These are phyloP conservation scores for Xylariaceae sp. DNA, from an alignment of 2,329 filamentous ascomycete species.

Conservation along the genomic window DNA sequence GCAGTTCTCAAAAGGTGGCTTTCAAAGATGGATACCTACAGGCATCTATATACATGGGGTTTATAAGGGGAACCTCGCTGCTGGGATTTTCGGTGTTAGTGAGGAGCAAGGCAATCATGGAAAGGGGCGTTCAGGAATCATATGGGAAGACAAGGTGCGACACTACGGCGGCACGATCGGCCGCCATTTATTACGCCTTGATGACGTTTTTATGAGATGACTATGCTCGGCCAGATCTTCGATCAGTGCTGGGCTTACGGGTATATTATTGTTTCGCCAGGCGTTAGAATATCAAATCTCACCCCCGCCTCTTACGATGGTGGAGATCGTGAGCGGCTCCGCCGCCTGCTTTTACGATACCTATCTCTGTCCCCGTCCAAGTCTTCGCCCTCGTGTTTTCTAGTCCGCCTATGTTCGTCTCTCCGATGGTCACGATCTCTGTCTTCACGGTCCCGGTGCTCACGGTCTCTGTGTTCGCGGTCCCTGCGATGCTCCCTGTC, in stretches of 20 bases:
- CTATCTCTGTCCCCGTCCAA: slow-evolving; percentile 26
- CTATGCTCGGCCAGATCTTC: neutral
- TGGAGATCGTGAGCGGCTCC: slow-evolving; percentile 44
- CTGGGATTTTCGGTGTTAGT: slow-evolving; percentile 13
- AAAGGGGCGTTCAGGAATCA: slow-evolving; percentile 17
- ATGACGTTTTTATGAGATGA: slow-evolving; percentile 1
- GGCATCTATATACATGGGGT: slow-evolving; percentile 7
- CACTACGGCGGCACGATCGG: slow-evolving; percentile 8
- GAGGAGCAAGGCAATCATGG: slow-evolving; percentile 19
- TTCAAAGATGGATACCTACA: neutral
- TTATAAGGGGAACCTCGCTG: neutral
- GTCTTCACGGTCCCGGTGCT: slow-evolving; percentile 21
- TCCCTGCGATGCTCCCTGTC: slow-evolving; percentile 22
- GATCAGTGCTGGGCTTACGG: slow-evolving; percentile 16
- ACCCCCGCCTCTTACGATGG: slow-evolving; percentile 25
- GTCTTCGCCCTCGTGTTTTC: slow-evolving; percentile 17
- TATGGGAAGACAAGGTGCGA: slow-evolving; percentile 3
- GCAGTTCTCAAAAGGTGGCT: neutral
- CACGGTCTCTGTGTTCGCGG: slow-evolving; percentile 21
- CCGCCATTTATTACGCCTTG: slow-evolving; percentile 1
- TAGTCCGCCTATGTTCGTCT: slow-evolving; percentile 5
- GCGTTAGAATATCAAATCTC: slow-evolving; percentile 9
- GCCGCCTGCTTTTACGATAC: slow-evolving; percentile 28
- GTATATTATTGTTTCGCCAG: slow-evolving; percentile 18
- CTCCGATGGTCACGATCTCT: slow-evolving; percentile 21